Evolutionary conservation across 208 protist genomes (phyloP).

Genomic region (Acanthamoeba lenticulata): DNA sequence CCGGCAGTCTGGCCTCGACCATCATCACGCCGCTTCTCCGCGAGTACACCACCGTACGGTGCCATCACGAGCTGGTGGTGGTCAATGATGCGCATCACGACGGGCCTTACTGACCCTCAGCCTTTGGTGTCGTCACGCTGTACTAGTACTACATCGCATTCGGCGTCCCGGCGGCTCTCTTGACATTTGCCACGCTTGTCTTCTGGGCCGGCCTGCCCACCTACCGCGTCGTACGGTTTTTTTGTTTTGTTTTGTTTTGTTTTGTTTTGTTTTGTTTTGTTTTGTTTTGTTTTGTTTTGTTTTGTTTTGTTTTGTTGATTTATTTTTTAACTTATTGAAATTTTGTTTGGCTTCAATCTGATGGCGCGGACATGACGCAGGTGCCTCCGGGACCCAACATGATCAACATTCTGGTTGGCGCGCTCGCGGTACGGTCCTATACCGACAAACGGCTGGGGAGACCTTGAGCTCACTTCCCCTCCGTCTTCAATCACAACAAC

Average conservation of each 20-base stretch:
- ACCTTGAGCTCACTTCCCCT: not conserved
- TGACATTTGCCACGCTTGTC: constrained; percentile 71
- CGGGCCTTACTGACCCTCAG: not conserved
- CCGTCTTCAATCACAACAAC: not conserved
- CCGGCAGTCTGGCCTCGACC: constrained; percentile 79
- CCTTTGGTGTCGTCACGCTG: not conserved
- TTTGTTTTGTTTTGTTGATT: not conserved
- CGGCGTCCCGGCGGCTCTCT: constrained; percentile 75
- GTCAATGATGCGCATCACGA: not conserved
- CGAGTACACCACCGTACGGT: constrained; percentile 38
- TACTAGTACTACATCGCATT: constrained; percentile 79
- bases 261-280: not conserved
- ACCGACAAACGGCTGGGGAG: not conserved
- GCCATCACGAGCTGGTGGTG: not conserved
- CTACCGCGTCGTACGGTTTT: constrained; percentile 72
- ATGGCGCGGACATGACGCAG: not conserved
- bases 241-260: not conserved
- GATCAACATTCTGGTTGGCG: constrained; percentile 63
- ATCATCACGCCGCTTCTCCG: constrained; percentile 84
- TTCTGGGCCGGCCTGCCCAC: constrained; percentile 74
- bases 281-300: not conserved
- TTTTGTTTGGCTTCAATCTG: too few relatives aligned
- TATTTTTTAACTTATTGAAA: not conserved
- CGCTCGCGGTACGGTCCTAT: not conserved
- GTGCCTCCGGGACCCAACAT: constrained; percentile 24